Evolutionary conservation across 2,329 filamentous ascomycete species (phyloP).

Genomic region (Scytalidium lignicola): DNA sequence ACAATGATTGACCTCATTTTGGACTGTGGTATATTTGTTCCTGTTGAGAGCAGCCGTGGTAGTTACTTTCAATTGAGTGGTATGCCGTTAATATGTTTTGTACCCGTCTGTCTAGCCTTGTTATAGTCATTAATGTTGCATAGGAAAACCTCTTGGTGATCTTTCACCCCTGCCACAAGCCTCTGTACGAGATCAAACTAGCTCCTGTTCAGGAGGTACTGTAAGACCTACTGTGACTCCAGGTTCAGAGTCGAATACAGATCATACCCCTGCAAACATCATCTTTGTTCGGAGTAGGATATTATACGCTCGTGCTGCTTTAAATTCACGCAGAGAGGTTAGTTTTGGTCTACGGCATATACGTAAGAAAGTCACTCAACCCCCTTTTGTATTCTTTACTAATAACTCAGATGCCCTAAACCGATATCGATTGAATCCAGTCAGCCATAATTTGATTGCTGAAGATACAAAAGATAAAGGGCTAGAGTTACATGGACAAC

Average conservation of each 20-base stretch:
- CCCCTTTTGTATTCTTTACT: constrained; percentile 16
- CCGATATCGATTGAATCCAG: constrained; percentile 43
- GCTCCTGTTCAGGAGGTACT: not conserved
- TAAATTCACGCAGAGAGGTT: constrained; percentile 63
- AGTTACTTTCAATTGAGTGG: constrained; percentile 80
- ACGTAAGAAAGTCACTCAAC: constrained; percentile 51
- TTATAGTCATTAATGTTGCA: not conserved
- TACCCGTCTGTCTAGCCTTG: not conserved
- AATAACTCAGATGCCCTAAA: constrained; percentile 68
- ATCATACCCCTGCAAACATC: constrained; percentile 51
- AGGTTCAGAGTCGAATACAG: not conserved
- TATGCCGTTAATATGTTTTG: constrained; percentile 28
- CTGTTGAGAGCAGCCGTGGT: constrained; percentile 51
- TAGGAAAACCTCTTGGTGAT: constrained; percentile 25
- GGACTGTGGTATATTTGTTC: constrained; percentile 70
- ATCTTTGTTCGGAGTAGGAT: constrained; percentile 76
- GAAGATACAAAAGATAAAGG: not conserved
- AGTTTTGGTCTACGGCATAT: constrained; percentile 74
- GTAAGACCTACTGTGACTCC: not conserved
- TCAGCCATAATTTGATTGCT: not conserved
- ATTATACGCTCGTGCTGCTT: constrained; percentile 71
- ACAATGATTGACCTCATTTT: constrained; percentile 75
- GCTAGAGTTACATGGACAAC: constrained; percentile 39
- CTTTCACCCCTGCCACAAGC: constrained; percentile 8
- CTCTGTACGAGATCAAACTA: not conserved